A percentile compares a stretch with the other conserved stretches of the same genome.
Evolutionary conservation across 805 yeast species (phyloP).

Genomic region (Wickerhamomyces canadensis): DNA sequence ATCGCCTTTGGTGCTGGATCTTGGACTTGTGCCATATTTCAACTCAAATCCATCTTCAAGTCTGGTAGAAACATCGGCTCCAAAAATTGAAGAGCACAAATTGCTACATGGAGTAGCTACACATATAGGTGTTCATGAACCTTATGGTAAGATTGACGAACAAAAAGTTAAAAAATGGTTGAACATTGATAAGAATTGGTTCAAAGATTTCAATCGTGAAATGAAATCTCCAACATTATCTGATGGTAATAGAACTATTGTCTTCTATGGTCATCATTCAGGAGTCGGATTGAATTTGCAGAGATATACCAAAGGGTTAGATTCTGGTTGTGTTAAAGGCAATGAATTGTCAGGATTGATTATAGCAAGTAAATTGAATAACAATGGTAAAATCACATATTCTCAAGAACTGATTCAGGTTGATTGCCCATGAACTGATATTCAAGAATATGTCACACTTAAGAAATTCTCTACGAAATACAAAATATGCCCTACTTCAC

Average conservation of each 20-base stretch:
- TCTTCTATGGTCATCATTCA: constrained; percentile 89
- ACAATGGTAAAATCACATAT: constrained; percentile 2
- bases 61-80: no score
- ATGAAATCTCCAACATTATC: constrained; percentile 14
- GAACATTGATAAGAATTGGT: constrained; percentile 67
- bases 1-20: constrained; percentile 57
- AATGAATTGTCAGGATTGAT: constrained; percentile 56
- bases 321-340: constrained; percentile 78
- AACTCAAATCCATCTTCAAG: constrained; percentile 10
- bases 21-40: constrained; percentile 50
- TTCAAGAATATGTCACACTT: no score
- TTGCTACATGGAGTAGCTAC: constrained; percentile 48
- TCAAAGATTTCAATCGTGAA: constrained; percentile 24
- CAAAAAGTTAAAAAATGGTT: constrained; percentile 38
- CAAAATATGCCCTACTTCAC: no score
- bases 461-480: no score
- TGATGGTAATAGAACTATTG: constrained; percentile 31
- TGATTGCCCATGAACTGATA: no score
- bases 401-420: constrained; percentile 10
- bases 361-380: constrained; percentile 7
- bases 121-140: constrained; percentile 76
- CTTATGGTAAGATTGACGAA: constrained; percentile 29
- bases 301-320: constrained; percentile 73
- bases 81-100: no score
- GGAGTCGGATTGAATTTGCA: constrained; percentile 62